phyloP scores from a whole-genome alignment of 345 rosid genomes.

The Pistacia integerrima region DNA sequence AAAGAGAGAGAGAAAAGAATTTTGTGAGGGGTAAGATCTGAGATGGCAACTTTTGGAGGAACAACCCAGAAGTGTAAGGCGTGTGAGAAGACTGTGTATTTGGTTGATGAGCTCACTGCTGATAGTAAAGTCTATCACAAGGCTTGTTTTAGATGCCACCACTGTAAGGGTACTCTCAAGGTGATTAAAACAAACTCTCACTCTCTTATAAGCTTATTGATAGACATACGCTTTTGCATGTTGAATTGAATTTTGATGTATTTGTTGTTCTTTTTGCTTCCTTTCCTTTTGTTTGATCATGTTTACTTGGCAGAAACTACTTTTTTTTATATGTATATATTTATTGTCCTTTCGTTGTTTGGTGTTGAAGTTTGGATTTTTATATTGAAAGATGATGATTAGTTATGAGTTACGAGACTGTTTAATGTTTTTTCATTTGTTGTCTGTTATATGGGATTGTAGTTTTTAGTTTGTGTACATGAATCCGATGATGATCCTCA shows the following conservation, averaged over 20 bases:
- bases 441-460: not conserved
- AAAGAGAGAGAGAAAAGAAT: not conserved
- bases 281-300: conserved; percentile 10
- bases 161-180: conserved; percentile 58
- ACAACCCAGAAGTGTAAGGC: conserved; percentile 57
- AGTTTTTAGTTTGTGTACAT: not conserved
- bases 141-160: conserved; percentile 59
- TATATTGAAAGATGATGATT: conserved; percentile 6
- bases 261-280: not conserved
- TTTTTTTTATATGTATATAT: not conserved
- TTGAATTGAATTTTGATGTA: not conserved
- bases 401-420: conserved; percentile 2
- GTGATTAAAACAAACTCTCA: conserved; percentile 19
- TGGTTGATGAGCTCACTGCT: conserved; percentile 52
- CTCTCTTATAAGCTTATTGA: not conserved
- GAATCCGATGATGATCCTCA: not conserved
- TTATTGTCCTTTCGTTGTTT: not conserved
- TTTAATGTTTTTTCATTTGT: not conserved
- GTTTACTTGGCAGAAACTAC: not conserved
- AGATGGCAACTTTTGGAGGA: conserved; percentile 50
- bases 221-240: not conserved
- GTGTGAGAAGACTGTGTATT: conserved; percentile 54
- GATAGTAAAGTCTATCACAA: conserved; percentile 49
- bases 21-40: conserved; percentile 7
- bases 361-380: not conserved